These are phyloP conservation scores for Phaeoacremonium minimum DNA, from an alignment of 2,329 filamentous ascomycete species.

Conservation along the genomic window DNA sequence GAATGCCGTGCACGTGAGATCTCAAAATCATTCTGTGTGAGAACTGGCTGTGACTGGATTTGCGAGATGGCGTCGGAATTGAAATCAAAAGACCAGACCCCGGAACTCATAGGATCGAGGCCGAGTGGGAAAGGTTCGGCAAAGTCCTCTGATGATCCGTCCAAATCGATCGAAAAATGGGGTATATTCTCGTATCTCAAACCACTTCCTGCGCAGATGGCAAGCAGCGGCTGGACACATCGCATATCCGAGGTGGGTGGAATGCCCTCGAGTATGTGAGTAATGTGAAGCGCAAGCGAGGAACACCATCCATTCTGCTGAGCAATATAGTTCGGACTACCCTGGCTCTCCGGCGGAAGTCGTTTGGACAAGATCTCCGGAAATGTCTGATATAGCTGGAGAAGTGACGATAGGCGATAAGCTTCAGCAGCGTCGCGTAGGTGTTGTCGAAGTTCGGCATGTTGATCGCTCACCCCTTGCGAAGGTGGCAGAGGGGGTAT, in stretches of 20 bases:
- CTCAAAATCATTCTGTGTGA: slow-evolving; percentile 18
- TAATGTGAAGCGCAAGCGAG: slow-evolving; percentile 16
- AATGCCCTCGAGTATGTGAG: slow-evolving; percentile 13
- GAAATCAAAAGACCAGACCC: not conserved
- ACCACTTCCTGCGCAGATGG: slow-evolving; percentile 19
- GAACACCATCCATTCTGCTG: slow-evolving; percentile 15
- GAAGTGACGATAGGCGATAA: slow-evolving; percentile 27
- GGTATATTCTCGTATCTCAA: slow-evolving; percentile 15
- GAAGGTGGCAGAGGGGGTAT: slow-evolving; percentile 12
- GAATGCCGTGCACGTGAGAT: slow-evolving; percentile 32
- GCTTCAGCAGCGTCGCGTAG: slow-evolving; percentile 30
- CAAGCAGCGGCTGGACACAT: slow-evolving; percentile 20
- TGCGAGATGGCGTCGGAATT: not conserved
- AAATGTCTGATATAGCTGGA: slow-evolving; percentile 33
- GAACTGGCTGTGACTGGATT: not conserved
- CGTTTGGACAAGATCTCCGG: slow-evolving; percentile 15
- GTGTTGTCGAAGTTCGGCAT: slow-evolving; percentile 18
- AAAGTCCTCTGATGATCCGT: slow-evolving; percentile 10
- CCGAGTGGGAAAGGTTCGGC: not conserved
- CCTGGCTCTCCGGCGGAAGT: slow-evolving; percentile 10
- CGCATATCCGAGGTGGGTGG: slow-evolving; percentile 13
- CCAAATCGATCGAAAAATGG: slow-evolving; percentile 6
- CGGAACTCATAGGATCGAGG: not conserved
- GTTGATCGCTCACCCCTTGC: slow-evolving; percentile 23
- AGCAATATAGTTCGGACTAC: slow-evolving; percentile 7